Base-by-base conservation (phyloP, 371 early-diverging fungal species). In the Actinomortierella wolfii region DNA sequence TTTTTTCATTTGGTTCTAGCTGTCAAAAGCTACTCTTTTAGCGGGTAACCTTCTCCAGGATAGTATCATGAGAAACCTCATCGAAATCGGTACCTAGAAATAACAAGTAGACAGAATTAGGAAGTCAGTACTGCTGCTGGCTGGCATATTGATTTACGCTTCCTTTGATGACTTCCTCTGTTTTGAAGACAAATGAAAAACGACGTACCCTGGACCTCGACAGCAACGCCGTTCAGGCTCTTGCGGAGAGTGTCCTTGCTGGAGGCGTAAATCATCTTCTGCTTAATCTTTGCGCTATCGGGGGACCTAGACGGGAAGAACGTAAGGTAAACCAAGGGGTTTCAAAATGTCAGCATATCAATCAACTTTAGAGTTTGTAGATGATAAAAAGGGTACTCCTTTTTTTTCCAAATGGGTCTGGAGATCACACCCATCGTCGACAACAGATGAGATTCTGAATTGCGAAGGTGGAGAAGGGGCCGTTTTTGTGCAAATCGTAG, bases 251-350 rank as follows among this genome's bases (percentile, higher is more conserved):
- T 89, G 43, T 90, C 90, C 81, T 93, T 95, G 83, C 89, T 89
- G 55, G 93, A 86, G 51, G 97, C 89, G 82, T 95, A 97, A 68
- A 95, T 46, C 97, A 97, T 97, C 88, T 95, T 95, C 66, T 81
- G 57, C 76, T 85, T 89, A 63, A 95, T 75, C 69, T 83, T 88
- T 55, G 94, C 79, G 14, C 62, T 77, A 67, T 95, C 95, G 23
- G 97, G 97, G 23, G 89, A 77, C 94, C 94, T 94, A 78, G n/a
- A 18, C 20, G 28, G 23, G 20, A 17, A 29, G 39, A 34, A 28
- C 20, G 41, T 13, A 51, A 45, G 45, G 8, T 11, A 47, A 24
- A 47, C 17, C 15, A 45, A 24, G 21, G 21, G 15, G 34, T 34
- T 34, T n/a, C n/a, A n/a, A n/a, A n/a, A n/a, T n/a, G n/a, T n/a